These are phyloP conservation scores for Crithidia sp. DNA, from an alignment of 208 protist genomes.

Conservation along the genomic window DNA sequence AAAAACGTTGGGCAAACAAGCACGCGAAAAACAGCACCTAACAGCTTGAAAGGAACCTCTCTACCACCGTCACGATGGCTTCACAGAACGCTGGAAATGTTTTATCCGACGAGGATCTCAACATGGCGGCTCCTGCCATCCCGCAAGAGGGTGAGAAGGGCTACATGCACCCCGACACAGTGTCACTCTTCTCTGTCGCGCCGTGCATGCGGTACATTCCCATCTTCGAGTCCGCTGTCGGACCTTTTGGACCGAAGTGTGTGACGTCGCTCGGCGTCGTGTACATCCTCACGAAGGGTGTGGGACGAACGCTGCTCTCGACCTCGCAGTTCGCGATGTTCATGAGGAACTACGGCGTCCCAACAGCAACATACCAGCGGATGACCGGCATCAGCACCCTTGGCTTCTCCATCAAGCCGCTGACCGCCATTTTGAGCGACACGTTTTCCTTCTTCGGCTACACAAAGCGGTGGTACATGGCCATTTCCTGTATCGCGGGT, in stretches of 20 bases:
- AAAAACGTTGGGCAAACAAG: too few relatives aligned
- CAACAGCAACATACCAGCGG: slow-evolving; percentile 33
- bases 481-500: slow-evolving; percentile 32
- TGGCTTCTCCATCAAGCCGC: slow-evolving; percentile 55
- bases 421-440: slow-evolving; percentile 46
- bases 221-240: slow-evolving; percentile 26
- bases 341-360: slow-evolving; percentile 35
- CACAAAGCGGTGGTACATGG: slow-evolving; percentile 58
- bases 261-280: slow-evolving; percentile 31
- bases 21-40: too few relatives aligned
- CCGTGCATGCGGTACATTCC: slow-evolving; percentile 30
- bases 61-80: not conserved
- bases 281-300: slow-evolving; percentile 46
- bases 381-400: slow-evolving; percentile 36
- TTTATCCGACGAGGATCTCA: not conserved
- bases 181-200: slow-evolving; percentile 17
- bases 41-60: too few relatives aligned
- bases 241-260: slow-evolving; percentile 39
- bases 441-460: slow-evolving; percentile 44
- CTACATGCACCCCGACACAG: slow-evolving; percentile 36
- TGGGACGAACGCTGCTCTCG: slow-evolving; percentile 29
- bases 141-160: not conserved
- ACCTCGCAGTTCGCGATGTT: slow-evolving; percentile 42
- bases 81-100: not conserved
- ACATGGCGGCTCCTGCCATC: not conserved